Percentiles rank a stretch among this genome's conserved stretches.
phyloP scores from a whole-genome alignment of 495 filamentous ascomycete species.

The Pseudomonodictys pantanalensis region DNA sequence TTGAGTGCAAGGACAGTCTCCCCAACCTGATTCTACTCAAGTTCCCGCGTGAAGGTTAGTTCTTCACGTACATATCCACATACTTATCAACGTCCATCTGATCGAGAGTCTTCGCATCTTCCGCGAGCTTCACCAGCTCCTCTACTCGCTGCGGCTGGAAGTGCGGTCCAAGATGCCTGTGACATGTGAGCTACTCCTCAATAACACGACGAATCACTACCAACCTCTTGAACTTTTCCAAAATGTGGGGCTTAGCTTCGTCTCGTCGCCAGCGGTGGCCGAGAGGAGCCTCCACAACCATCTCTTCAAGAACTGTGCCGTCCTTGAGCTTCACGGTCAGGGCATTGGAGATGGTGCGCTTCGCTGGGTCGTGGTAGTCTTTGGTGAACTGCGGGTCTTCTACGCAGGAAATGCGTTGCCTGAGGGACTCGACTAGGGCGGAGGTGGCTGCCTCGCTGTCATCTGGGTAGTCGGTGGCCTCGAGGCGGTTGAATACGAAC shows the following conservation, averaged over 20 bases:
- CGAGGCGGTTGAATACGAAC: constrained; percentile 88
- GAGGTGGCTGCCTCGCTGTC: constrained; percentile 87
- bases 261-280: constrained; percentile 88
- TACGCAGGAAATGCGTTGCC: constrained; percentile 87
- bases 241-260: constrained; percentile 94
- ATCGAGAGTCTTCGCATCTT: constrained; percentile 71
- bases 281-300: constrained; percentile 91
- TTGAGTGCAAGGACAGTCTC: constrained; percentile 1
- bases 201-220: too few relatives aligned
- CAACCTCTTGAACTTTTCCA: constrained; percentile 93
- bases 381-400: constrained; percentile 91
- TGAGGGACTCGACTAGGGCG: constrained; percentile 80
- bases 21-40: constrained; percentile 28
- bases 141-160: constrained; percentile 71
- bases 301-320: constrained; percentile 87
- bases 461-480: constrained; percentile 88
- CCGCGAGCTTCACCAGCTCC: constrained; percentile 73
- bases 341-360: constrained; percentile 95
- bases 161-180: constrained; percentile 82
- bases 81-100: constrained; percentile 84
- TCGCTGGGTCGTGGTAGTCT: constrained; percentile 89
- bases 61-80: constrained; percentile 86
- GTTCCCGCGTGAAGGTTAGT: constrained; percentile 23
- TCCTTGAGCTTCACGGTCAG: constrained; percentile 91
- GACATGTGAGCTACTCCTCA: too few relatives aligned